Percentiles rank a stretch among this genome's conserved stretches.
Evolutionary conservation across 1,139 yeast genomes (phyloP).

Genomic region (Pneumocystis oryctolagi): DNA sequence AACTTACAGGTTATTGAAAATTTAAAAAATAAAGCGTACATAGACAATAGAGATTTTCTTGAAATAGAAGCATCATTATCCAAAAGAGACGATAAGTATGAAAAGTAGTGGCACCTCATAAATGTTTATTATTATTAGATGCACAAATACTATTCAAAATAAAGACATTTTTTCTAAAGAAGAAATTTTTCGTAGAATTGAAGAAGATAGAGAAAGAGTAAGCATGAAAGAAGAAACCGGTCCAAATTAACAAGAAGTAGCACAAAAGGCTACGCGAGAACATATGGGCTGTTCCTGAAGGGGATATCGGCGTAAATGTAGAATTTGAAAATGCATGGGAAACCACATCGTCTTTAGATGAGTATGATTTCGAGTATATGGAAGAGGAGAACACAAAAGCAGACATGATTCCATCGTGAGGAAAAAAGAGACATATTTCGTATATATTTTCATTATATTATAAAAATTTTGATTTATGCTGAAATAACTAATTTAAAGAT

Average conservation of each 20-base stretch:
- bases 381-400: constrained; percentile 34
- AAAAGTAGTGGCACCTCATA: background rate
- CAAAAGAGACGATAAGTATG: constrained; percentile 11
- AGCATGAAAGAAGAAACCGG: background rate
- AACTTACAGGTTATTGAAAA: constrained; percentile 12
- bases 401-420: constrained; percentile 19
- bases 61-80: constrained; percentile 11
- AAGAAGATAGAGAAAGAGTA: constrained; percentile 64
- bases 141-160: constrained; percentile 5
- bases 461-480: background rate
- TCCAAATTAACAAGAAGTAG: constrained; percentile 2
- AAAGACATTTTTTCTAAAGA: constrained; percentile 8
- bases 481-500: constrained; percentile 47
- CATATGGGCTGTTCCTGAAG: constrained; percentile 52
- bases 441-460: background rate
- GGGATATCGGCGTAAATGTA: constrained; percentile 32
- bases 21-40: constrained; percentile 15
- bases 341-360: constrained; percentile 32
- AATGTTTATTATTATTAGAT: background rate
- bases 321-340: constrained; percentile 54
- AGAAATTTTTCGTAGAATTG: constrained; percentile 57
- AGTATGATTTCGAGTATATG: constrained; percentile 38
- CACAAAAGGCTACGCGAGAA: constrained; percentile 66
- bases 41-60: constrained; percentile 10
- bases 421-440: background rate